Evolutionary conservation across 106 monocot genomes (phyloP), one percentile per base, ranked within the genome.

Genomic region (Dioscorea alata): DNA sequence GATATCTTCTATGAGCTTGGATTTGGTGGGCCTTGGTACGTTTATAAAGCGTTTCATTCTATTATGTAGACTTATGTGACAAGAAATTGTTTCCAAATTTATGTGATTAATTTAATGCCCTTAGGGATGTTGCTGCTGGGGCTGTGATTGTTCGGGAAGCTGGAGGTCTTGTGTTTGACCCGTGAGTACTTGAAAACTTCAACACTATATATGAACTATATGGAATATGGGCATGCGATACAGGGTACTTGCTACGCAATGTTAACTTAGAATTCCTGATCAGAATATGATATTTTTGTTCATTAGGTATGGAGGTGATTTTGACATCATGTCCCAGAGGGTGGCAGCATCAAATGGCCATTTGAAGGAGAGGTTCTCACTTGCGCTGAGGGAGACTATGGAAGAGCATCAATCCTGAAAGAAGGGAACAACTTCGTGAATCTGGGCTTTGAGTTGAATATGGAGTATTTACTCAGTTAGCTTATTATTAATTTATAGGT

Each of bases 21-120:
- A 33, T 96, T 91, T 78, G 95, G 95, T 13, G 95, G 95, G 23
- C 91, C 91, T 24, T 96, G 95, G 95, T 96, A 76, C 34, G 72
- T 80, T 28, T 69, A 22, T 69, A 18, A 42, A 42, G 42, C 10
- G 2, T 42, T 6, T 6, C 10, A 42, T 42, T 42, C 42, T 10
- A 42, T 6, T 42, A 42, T 42, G 2, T 10, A 42, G 0, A 42
- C 42, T 42, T 6, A 42, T 42, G 6, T 6, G 6, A 0, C 2
- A 42, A 42, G 42, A 42, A 42, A 6, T 42, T 42, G 10, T 42
- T 42, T 42, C 42, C 42, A 42, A 42, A 42, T 1, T 4, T 13
- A 24, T 4, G 17, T 64, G 1, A 28, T 64, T 64, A 0, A 23
- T 32, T 49, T 13, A 69, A 19, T 64, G 28, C 20, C 56, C 23